Evolutionary conservation across 768 basidiomycete genomes (phyloP).

Genomic region (Flagelloscypha sp.): DNA sequence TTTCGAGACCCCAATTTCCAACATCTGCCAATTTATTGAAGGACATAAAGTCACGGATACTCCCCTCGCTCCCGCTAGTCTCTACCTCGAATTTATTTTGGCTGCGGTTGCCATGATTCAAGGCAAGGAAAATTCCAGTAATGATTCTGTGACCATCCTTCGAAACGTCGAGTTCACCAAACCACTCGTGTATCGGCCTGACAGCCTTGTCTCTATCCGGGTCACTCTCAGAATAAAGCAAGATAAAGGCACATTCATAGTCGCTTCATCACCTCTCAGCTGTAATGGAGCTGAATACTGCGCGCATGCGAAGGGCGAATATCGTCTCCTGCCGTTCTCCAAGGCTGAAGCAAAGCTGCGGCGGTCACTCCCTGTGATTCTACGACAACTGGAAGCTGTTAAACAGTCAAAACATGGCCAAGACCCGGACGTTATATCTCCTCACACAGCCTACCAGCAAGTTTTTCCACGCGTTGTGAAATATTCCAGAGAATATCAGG

Average conservation of each 20-base stretch:
- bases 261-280: conserved; percentile 37
- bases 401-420: conserved; percentile 16
- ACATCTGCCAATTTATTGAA: conserved; percentile 35
- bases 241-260: conserved; percentile 35
- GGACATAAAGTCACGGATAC: conserved; percentile 52
- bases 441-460: conserved; percentile 52
- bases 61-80: conserved; percentile 57
- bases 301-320: conserved; percentile 39
- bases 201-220: conserved; percentile 28
- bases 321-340: conserved; percentile 25
- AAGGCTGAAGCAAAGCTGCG: conserved; percentile 30
- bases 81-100: conserved; percentile 51
- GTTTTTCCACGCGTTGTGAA: conserved; percentile 64
- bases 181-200: conserved; percentile 42
- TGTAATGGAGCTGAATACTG: conserved; percentile 22
- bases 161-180: conserved; percentile 39
- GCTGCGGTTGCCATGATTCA: conserved; percentile 30
- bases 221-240: conserved; percentile 30
- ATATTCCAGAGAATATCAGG: conserved; percentile 50
- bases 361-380: conserved; percentile 25
- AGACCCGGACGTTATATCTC: conserved; percentile 40
- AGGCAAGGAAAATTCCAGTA: conserved; percentile 21
- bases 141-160: conserved; percentile 32
- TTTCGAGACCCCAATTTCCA: conserved; percentile 45
- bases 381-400: conserved; percentile 25